Evolutionary conservation across 2,329 filamentous ascomycete species (phyloP).

Genomic region (Penicillium aurantiogriseum): DNA sequence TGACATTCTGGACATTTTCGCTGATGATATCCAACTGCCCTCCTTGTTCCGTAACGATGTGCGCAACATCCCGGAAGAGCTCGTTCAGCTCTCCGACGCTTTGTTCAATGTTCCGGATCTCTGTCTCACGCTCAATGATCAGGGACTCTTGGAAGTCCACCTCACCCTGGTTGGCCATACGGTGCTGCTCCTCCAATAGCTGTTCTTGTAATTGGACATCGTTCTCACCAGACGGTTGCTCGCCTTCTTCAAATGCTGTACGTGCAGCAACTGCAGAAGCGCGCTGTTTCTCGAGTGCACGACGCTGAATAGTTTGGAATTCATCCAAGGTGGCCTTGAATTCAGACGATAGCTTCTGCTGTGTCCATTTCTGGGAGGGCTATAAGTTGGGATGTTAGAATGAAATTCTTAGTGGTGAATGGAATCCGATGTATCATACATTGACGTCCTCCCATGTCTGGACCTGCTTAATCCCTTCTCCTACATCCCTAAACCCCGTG

Average conservation of each 20-base stretch:
- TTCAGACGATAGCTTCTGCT: slow-evolving; percentile 90
- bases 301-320: slow-evolving; percentile 88
- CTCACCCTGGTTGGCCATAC: slow-evolving; percentile 85
- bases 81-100: slow-evolving; percentile 94
- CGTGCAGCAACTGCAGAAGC: slow-evolving; percentile 80
- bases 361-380: slow-evolving; percentile 94
- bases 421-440: slow-evolving; percentile 48
- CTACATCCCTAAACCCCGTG: slow-evolving; percentile 83
- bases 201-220: slow-evolving; percentile 60
- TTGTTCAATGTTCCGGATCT: slow-evolving; percentile 97
- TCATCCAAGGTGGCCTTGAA: slow-evolving; percentile 86
- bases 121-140: slow-evolving; percentile 92
- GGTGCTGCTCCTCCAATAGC: slow-evolving; percentile 71
- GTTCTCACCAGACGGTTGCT: slow-evolving; percentile 30
- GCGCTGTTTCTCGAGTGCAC: slow-evolving; percentile 87
- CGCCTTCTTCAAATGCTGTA: slow-evolving; percentile 66
- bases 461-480: slow-evolving; percentile 89
- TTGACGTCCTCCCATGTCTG: slow-evolving; percentile 82
- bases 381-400: slow-evolving; percentile 38
- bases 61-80: slow-evolving; percentile 94
- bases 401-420: not conserved
- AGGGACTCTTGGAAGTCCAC: slow-evolving; percentile 96
- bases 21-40: slow-evolving; percentile 82
- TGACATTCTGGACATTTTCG: slow-evolving; percentile 80
- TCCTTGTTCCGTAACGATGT: slow-evolving; percentile 93